Percentiles rank a stretch among this genome's conserved stretches.
These are phyloP conservation scores for Ceratocystis eucalypticola DNA, from an alignment of 2,329 filamentous ascomycete species.

Conservation along the genomic window DNA sequence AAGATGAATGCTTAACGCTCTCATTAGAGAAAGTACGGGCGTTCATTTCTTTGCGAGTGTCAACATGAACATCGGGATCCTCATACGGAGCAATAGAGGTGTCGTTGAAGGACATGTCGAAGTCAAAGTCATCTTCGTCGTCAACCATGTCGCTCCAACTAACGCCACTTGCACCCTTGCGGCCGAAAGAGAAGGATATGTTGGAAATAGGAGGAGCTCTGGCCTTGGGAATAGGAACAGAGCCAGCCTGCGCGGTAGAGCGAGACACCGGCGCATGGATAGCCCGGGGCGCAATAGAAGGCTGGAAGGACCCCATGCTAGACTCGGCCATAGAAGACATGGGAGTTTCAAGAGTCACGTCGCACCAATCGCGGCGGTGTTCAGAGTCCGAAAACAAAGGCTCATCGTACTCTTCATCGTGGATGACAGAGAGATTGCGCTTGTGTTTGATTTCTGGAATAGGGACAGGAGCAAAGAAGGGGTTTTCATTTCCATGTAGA, in stretches of 20 bases:
- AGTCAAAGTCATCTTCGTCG: constrained; percentile 57
- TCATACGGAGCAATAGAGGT: constrained; percentile 6
- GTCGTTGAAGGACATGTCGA: constrained; percentile 20
- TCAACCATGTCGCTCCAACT: constrained; percentile 99
- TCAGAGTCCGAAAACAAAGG: constrained; percentile 75
- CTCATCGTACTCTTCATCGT: constrained; percentile 58
- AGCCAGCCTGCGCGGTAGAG: constrained; percentile 35
- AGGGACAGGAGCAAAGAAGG: constrained; percentile 12
- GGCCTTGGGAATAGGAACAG: constrained; percentile 66
- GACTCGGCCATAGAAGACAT: constrained; percentile 71
- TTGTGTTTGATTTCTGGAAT: constrained; percentile 11
- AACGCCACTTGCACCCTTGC: constrained; percentile 73
- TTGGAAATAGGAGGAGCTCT: constrained; percentile 56
- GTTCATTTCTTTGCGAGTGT: constrained; percentile 52
- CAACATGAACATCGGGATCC: constrained; percentile 25
- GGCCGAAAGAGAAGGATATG: constrained; percentile 68
- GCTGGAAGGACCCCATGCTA: constrained; percentile 5
- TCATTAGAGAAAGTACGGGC: constrained; percentile 69
- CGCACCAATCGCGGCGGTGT: constrained; percentile 63
- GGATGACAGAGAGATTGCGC: constrained; percentile 65
- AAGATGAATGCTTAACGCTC: constrained; percentile 34
- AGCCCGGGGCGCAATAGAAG: constrained; percentile 39
- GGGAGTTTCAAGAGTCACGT: constrained; percentile 60
- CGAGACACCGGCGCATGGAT: constrained; percentile 5
- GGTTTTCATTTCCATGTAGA: constrained; percentile 23